These are phyloP conservation scores for Scheffersomyces lignicola DNA, from an alignment of 1,139 yeast genomes.

Conservation along the genomic window DNA sequence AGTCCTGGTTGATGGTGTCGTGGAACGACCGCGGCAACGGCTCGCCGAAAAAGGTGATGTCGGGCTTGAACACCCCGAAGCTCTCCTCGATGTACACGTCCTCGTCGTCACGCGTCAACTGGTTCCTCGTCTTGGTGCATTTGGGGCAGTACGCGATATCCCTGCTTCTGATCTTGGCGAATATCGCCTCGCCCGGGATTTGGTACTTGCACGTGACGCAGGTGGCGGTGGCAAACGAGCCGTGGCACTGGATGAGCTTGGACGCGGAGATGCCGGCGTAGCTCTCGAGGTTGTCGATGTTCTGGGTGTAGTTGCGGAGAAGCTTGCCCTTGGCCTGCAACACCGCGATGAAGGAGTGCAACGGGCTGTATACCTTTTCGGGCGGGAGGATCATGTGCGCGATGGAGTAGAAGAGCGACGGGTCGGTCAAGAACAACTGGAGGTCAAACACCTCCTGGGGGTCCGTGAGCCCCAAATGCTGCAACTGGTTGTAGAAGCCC, in stretches of 20 bases:
- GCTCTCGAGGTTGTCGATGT: slow-evolving; percentile 87
- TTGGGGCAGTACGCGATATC: slow-evolving; percentile 73
- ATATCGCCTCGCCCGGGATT: slow-evolving; percentile 68
- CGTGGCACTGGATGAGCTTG: slow-evolving; percentile 89
- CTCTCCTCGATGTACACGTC: slow-evolving; percentile 37
- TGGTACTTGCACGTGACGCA: slow-evolving; percentile 76
- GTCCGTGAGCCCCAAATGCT: slow-evolving; percentile 72
- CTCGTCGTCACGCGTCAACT: slow-evolving; percentile 26
- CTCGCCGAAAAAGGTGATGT: slow-evolving; percentile 94
- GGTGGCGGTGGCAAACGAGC: slow-evolving; percentile 89
- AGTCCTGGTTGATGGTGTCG: slow-evolving; percentile 56
- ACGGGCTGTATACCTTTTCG: slow-evolving; percentile 69
- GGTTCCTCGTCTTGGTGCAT: slow-evolving; percentile 51
- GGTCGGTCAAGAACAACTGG: slow-evolving; percentile 71
- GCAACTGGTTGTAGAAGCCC: slow-evolving; percentile 79
- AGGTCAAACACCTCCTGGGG: slow-evolving; percentile 95
- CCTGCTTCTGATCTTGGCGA: slow-evolving; percentile 57
- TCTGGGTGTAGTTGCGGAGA: slow-evolving; percentile 88
- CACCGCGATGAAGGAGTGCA: slow-evolving; percentile 79
- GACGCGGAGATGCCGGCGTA: slow-evolving; percentile 75
- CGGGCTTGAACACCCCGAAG: slow-evolving; percentile 93
- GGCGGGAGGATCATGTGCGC: slow-evolving; percentile 90
- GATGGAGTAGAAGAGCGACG: slow-evolving; percentile 78
- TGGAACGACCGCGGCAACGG: slow-evolving; percentile 77
- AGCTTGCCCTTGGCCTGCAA: slow-evolving; percentile 78